A percentile compares a stretch with the other conserved stretches of the same genome.
Evolutionary conservation across 2,329 filamentous ascomycete species (phyloP).

Genomic region (Fusarium sulawesiense): DNA sequence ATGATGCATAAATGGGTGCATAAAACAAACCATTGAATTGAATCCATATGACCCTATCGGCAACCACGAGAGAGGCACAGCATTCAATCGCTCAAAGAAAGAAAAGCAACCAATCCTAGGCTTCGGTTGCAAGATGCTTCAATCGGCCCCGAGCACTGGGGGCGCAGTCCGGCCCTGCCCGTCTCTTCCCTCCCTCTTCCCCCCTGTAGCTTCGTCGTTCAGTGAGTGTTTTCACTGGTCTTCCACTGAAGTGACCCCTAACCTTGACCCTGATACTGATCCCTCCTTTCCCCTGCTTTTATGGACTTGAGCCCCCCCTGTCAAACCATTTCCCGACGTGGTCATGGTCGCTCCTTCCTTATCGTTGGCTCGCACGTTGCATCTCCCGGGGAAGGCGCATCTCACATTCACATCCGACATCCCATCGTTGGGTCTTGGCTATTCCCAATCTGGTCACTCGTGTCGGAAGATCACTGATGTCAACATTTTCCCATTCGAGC

Average conservation of each 20-base stretch:
- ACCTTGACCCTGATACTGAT: not conserved
- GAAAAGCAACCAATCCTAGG: conserved; percentile 34
- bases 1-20: conserved; percentile 12
- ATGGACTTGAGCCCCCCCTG: not conserved
- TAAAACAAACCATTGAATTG: not conserved
- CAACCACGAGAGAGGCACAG: not conserved
- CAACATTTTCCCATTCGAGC: conserved; percentile 28
- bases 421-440: conserved; percentile 16
- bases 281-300: conserved; percentile 24
- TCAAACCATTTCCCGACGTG: conserved; percentile 25
- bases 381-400: conserved; percentile 39
- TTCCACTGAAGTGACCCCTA: not conserved
- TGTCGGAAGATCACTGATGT: conserved; percentile 47
- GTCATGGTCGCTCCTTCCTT: conserved; percentile 26
- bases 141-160: conserved; percentile 42
- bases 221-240: not conserved
- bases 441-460: conserved; percentile 40
- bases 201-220: not conserved
- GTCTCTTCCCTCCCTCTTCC: conserved; percentile 18
- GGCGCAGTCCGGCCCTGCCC: conserved; percentile 44
- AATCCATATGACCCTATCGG: not conserved
- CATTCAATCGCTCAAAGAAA: not conserved
- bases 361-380: conserved; percentile 30
- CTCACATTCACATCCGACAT: not conserved
- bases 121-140: conserved; percentile 34